Percentiles rank a stretch among this genome's conserved stretches.
Conservation (phyloP, 2,329 filamentous ascomycete genomes). For the Cercospora zeina region DNA sequence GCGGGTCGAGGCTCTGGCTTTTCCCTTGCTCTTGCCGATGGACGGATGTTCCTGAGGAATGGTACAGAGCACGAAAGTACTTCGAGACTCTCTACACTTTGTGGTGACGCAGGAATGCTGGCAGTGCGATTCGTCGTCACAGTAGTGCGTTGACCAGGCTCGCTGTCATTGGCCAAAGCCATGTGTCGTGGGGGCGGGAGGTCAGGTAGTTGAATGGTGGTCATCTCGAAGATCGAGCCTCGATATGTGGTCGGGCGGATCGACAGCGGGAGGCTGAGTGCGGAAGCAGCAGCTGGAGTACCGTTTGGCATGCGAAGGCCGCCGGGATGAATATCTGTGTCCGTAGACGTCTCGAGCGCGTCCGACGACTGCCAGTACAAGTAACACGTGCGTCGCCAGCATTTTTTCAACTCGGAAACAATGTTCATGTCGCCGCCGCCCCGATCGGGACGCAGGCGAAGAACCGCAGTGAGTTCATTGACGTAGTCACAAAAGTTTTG, state of each 20-base stretch:
- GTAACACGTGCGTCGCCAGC: conserved; percentile 88
- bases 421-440: conserved; percentile 76
- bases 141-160: conserved; percentile 23
- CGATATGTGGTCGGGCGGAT: conserved; percentile 29
- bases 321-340: conserved; percentile 71
- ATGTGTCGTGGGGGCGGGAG: conserved; percentile 17
- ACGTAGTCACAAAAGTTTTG: conserved; percentile 76
- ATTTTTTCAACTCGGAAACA: conserved; percentile 90
- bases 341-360: conserved; percentile 55
- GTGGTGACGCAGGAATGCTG: conserved; percentile 47
- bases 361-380: conserved; percentile 82
- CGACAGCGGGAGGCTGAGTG: conserved; percentile 29
- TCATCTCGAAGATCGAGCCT: conserved; percentile 31
- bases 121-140: conserved; percentile 31
- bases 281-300: conserved; percentile 21
- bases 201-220: conserved; percentile 29
- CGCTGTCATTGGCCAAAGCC: conserved; percentile 16
- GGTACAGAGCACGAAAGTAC: conserved; percentile 62
- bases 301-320: conserved; percentile 48
- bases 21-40: conserved; percentile 25
- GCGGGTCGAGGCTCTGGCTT: conserved; percentile 19
- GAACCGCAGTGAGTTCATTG: conserved; percentile 61
- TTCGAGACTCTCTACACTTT: conserved; percentile 56
- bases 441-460: conserved; percentile 54
- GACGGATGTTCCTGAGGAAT: conserved; percentile 36